Base-by-base conservation (phyloP, 768 basidiomycete species). In the Amanita subjunquillea region DNA sequence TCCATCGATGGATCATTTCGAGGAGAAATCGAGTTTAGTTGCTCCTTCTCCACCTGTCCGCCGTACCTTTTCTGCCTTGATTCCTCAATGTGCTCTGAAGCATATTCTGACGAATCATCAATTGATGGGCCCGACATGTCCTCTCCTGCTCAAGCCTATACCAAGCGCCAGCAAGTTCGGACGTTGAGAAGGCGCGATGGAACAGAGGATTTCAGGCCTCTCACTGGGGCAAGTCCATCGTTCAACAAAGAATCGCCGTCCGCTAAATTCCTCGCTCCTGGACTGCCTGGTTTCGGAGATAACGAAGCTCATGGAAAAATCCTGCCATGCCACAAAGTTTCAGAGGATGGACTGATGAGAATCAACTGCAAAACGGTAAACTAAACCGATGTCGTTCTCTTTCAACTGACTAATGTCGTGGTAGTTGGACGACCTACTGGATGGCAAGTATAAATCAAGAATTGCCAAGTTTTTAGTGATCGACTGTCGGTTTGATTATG, bases 401-500 rank as follows among this genome's bases (percentile, higher is more conserved):
- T 46, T 41, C 8, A 1, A 41, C 54, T 39, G 42, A 58, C 64
- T 57, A 54, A 56, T 37, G 4, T 51, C 3, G 42, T 49, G 57
- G 10, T 58, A 95, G 93, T 67, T 99, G 63, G 79, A 92, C 58
- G 70, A 74, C 12, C 72, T 98, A 12, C 67, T 98, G 30, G 79
- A 83, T 45, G 94, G 95, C 22, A 73, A 69, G 57, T 97, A 80
- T 67, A 68, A 79, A 48, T 63, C 76, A 17, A 69, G 77, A 55
- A 81, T 95, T 53, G 72, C 76, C 37, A 73, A 80, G 43, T 96
- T 75, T 65, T 77, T 87, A 59, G 69, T 99, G 53, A 85, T 99
- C 59, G 96, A 99, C 69, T 98, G 96, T 67, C 87, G 96, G 40
- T 99, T 98, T 67, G 91, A 92, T 57, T 99, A 96, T 62, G 96